Percentiles rank a stretch among this genome's conserved stretches.
phyloP scores from a whole-genome alignment of 2,329 filamentous ascomycete species.

The Cadophora sp. region DNA sequence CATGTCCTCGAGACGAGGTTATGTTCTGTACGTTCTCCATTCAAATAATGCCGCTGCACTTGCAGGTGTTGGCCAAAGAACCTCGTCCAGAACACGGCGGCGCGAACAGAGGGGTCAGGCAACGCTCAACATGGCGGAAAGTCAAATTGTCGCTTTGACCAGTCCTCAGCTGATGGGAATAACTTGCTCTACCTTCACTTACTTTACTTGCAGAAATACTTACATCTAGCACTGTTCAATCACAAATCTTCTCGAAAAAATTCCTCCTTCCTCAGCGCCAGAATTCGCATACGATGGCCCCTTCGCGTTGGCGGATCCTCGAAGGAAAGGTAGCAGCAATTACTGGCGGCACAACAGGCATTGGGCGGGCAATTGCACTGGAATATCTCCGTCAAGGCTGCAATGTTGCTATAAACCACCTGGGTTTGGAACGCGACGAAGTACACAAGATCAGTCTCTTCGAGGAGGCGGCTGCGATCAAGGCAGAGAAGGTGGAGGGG shows the following conservation, averaged over 20 bases:
- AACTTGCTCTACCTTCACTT: not conserved
- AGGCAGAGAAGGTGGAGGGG: slow-evolving; percentile 48
- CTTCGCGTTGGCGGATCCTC: not conserved
- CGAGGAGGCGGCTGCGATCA: slow-evolving; percentile 53
- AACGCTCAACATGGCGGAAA: not conserved
- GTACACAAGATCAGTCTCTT: slow-evolving; percentile 61
- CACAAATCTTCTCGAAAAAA: not conserved
- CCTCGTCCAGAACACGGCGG: not conserved
- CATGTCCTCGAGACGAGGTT: not conserved
- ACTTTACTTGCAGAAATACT: not conserved
- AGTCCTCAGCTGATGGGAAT: not conserved
- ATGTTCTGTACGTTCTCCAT: not conserved
- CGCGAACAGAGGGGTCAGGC: not conserved
- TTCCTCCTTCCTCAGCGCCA: not conserved
- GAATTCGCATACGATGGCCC: not conserved
- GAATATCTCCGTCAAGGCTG: slow-evolving; percentile 81
- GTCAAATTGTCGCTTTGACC: not conserved
- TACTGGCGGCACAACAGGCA: slow-evolving; percentile 85
- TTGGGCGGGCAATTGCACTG: slow-evolving; percentile 84
- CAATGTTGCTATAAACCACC: slow-evolving; percentile 80
- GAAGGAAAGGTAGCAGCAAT: slow-evolving; percentile 67
- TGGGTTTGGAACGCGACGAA: slow-evolving; percentile 62
- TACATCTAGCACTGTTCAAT: not conserved
- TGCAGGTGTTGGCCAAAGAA: not conserved
- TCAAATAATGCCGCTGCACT: not conserved